Evolutionary conservation across 257 asterid species (phyloP), one percentile per base, ranked within the genome.

Genomic region (Echites panduratus): DNA sequence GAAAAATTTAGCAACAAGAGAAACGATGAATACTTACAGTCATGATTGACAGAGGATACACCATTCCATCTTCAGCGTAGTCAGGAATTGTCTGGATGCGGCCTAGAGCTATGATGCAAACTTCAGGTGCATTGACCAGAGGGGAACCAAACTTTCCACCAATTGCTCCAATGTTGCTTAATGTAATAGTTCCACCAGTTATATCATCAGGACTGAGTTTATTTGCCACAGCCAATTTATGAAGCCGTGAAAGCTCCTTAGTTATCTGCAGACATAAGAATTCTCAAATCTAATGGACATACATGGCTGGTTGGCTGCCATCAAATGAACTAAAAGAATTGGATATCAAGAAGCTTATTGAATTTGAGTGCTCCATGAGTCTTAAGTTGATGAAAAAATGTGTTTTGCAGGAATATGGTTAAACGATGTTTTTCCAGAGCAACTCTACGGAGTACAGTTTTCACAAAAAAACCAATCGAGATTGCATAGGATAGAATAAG

Each of bases 141-240:
- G 99, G 97, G 68, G 96, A 88, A 73, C 99, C 99, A 26, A 87
- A 91, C 79, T 91, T 94, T 50, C 99, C 99, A 54, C 99, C 99
- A 44, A 94, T 94, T 44, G 96, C 90, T 66, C 99, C 99, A 35
- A 91, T 94, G 75, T 94, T 94, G 84, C 99, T 94, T 72, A 94
- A 68, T 49, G 97, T 94, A 61, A 94, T 85, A 9, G 97, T 88
- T 78, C 97, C 97, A 71, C 93, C 88, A 8, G 97, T 78, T 87
- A 94, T 66, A 75, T 94, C 99, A 20, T 88, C 89, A 1, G 96
- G 84, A 53, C 79, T 85, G 73, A 94, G 97, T 88, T 89, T 94
- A 87, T 91, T 94, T 62, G 88, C 87, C 75, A 79, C 68, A 75
- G 99, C 99, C 75, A 86, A 75, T 49, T 83, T 79, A 79, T 86